A percentile compares a stretch with the other conserved stretches of the same genome.
Conservation (phyloP, 176 grass and related monocot genomes). For the Pontederia paniculata region DNA sequence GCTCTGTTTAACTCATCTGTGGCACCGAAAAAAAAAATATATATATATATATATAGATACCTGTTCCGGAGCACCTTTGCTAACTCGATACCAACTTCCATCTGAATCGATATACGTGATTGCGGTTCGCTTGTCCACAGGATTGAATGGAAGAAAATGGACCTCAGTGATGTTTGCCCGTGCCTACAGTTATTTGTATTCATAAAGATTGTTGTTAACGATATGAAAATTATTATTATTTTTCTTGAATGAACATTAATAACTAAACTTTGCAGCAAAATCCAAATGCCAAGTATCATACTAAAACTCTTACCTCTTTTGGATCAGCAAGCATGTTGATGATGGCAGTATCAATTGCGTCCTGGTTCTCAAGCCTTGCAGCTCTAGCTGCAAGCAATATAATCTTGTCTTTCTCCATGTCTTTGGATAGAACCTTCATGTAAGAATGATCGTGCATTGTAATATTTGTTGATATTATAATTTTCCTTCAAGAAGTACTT, state of each 20-base stretch:
- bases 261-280: background rate
- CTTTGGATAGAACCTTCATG: conserved; percentile 51
- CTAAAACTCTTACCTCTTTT: conserved; percentile 41
- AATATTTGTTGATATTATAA: background rate
- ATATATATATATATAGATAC: conserved; percentile 15
- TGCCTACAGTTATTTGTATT: conserved; percentile 39
- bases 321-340: conserved; percentile 74
- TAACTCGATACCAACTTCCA: conserved; percentile 64
- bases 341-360: conserved; percentile 77
- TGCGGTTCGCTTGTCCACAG: conserved; percentile 74
- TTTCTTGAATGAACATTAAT: conserved; percentile 7
- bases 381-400: conserved; percentile 70
- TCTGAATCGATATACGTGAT: conserved; percentile 60
- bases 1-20: too few species aligned
- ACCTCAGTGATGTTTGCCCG: conserved; percentile 66
- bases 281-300: background rate
- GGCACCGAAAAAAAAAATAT: too few species aligned
- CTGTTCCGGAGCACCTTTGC: conserved; percentile 92
- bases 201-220: background rate
- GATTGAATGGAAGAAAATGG: conserved; percentile 83
- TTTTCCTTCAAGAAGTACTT: background rate
- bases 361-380: conserved; percentile 68
- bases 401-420: conserved; percentile 58
- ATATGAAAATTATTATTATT: background rate
- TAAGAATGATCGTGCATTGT: conserved; percentile 6